Percentiles rank a stretch among this genome's conserved stretches.
These are phyloP conservation scores for Alternaria angustiovoidea DNA, from an alignment of 2,329 filamentous ascomycete genomes.

Conservation along the genomic window DNA sequence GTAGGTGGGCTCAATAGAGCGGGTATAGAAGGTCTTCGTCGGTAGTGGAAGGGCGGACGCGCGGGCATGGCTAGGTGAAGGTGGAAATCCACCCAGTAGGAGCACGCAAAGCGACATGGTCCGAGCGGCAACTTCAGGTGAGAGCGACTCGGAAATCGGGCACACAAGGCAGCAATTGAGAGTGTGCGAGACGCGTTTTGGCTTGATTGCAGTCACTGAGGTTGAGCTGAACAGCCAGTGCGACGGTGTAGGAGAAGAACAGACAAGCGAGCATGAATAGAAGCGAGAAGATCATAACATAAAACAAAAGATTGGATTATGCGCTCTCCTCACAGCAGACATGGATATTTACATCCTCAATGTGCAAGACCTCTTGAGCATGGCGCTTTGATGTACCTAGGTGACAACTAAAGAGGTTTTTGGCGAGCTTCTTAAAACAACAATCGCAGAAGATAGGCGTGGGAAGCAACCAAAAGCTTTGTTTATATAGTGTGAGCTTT, in stretches of 20 bases:
- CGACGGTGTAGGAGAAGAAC: neutral
- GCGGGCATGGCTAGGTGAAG: constrained; percentile 8
- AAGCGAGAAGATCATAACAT: neutral
- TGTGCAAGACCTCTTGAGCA: neutral
- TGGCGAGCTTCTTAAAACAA: neutral
- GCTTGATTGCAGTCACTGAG: neutral
- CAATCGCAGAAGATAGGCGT: too few species aligned
- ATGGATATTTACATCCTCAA: neutral
- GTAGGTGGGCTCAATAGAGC: constrained; percentile 2
- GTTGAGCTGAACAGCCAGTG: neutral
- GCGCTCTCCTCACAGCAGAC: neutral
- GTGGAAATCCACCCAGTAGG: constrained; percentile 1
- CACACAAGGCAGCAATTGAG: neutral
- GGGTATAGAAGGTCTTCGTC: constrained; percentile 11
- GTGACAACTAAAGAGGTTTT: too few species aligned
- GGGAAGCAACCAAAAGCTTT: neutral
- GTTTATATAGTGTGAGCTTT: neutral
- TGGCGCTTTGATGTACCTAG: neutral
- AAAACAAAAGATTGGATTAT: neutral
- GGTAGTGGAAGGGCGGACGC: neutral
- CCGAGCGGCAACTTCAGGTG: constrained; percentile 13
- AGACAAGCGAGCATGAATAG: neutral
- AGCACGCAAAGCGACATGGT: constrained; percentile 10
- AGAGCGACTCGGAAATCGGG: neutral
- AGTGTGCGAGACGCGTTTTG: neutral